Evolutionary conservation across 202 grass and related monocot genomes (phyloP).

Genomic region (Digitaria exilis): DNA sequence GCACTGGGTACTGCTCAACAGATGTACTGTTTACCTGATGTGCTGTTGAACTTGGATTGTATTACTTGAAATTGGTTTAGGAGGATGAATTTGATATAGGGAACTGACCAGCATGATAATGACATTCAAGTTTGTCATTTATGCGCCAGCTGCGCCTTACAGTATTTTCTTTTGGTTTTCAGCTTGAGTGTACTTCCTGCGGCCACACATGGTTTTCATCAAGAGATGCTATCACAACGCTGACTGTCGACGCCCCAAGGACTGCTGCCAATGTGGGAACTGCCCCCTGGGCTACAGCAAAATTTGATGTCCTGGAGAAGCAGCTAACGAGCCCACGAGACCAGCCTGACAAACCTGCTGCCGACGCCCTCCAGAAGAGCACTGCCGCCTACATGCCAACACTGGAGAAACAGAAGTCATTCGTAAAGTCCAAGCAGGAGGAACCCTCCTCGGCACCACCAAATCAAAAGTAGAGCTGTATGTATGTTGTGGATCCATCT

Average conservation of each 20-base stretch:
- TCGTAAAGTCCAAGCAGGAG: constrained; percentile 45
- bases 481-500: background rate
- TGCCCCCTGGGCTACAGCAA: constrained; percentile 74
- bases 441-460: constrained; percentile 34
- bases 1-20: too few species aligned
- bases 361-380: constrained; percentile 57
- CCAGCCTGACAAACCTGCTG: constrained; percentile 48
- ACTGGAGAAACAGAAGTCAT: constrained; percentile 68
- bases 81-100: constrained; percentile 14
- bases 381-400: constrained; percentile 62
- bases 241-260: constrained; percentile 64
- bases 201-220: constrained; percentile 79
- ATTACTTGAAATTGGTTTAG: background rate
- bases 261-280: constrained; percentile 63
- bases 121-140: too few species aligned
- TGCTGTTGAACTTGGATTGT: background rate
- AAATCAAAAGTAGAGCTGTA: constrained; percentile 26
- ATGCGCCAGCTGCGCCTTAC: too few species aligned
- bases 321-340: constrained; percentile 67
- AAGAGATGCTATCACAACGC: constrained; percentile 70
- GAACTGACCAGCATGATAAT: too few species aligned
- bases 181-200: constrained; percentile 91
- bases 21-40: background rate
- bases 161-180: constrained; percentile 26
- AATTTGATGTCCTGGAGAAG: constrained; percentile 90